Evolutionary conservation across 352 stramenopile species (phyloP), one percentile per base, ranked within the genome.

Genomic region (Lagenidium giganteum): DNA sequence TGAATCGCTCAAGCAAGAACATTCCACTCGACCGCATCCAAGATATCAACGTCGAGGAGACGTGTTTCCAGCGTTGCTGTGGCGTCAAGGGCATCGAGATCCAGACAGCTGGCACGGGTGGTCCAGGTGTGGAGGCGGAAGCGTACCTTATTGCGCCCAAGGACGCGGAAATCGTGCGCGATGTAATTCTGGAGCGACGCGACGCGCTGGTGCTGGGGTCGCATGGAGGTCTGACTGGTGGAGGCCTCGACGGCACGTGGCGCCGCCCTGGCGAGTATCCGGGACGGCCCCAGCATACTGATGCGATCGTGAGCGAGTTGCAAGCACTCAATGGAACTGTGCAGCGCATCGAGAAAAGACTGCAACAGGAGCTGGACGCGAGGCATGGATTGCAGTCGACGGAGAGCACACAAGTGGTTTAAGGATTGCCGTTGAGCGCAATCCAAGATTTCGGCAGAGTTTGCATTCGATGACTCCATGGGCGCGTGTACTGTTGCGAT

Each of bases 81-180:
- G 33, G 32, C 25, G 26, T 58, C 36, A 32, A 52, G 24, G 33
- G 26, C 8, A 25, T 58, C 3, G 40, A 42, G n/a, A 28, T 58
- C 3, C 50, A 58, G 17, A 58, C 50, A 0, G 50, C 50, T 6
- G 43, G 32, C 12, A 32, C 11, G 8, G 38, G 50, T 17, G 37
- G 42, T 16, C n/a, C n/a, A n/a, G n/a, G n/a, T n/a, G 23, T 17
- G 1, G 7, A 12, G 14, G 13, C 50, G 1, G 50, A 58, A 21
- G 31, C 39, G 5, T 31, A 18, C 20, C 37, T 58, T 17, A n/a
- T 51, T 9, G 50, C 50, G 17, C 50, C 50, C 2, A 44, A 46
- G 35, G 39, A 58, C 25, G 50, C 50, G 4, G 41, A 51, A 24
- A 52, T 58, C 28, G 40, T 58, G 20, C 50, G 50, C 9, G 50